These are phyloP conservation scores for Acacia concinna DNA, from an alignment of 331 rosid genomes.

Conservation along the genomic window DNA sequence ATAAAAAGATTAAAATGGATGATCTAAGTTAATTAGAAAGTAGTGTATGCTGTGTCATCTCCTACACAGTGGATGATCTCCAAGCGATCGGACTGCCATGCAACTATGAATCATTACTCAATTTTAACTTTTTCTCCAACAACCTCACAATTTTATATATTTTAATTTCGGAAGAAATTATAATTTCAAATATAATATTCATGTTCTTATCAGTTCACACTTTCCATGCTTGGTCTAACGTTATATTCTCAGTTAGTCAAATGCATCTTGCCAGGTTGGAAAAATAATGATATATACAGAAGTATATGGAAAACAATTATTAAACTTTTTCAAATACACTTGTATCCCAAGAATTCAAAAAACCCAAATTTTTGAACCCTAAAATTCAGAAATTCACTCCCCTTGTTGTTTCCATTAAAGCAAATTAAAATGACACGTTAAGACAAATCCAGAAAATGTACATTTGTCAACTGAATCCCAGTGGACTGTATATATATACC, in stretches of 20 bases:
- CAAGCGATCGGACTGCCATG: not conserved
- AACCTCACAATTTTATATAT: not conserved
- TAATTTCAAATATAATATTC: not conserved
- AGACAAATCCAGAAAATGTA: not conserved
- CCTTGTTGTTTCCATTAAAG: slow-evolving; percentile 21
- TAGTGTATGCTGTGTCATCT: not conserved
- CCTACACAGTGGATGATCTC: no score
- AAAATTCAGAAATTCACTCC: not conserved
- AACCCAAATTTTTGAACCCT: not conserved
- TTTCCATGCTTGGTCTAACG: not conserved
- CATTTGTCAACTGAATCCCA: not conserved
- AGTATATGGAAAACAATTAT: not conserved
- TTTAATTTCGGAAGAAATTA: not conserved
- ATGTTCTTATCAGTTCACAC: not conserved
- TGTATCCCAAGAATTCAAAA: slow-evolving; percentile 1
- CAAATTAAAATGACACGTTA: slow-evolving; percentile 2
- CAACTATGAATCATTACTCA: not conserved
- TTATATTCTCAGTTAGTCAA: not conserved
- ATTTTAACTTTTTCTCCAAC: not conserved
- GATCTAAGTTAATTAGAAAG: not conserved
- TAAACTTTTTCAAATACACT: not conserved
- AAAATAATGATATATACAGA: not conserved
- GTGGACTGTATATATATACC: not conserved
- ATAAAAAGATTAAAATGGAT: not conserved
- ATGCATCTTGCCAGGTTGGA: not conserved